Conservation (phyloP, 257 asterid genomes). For the Solanum pinnatisectum region DNA sequence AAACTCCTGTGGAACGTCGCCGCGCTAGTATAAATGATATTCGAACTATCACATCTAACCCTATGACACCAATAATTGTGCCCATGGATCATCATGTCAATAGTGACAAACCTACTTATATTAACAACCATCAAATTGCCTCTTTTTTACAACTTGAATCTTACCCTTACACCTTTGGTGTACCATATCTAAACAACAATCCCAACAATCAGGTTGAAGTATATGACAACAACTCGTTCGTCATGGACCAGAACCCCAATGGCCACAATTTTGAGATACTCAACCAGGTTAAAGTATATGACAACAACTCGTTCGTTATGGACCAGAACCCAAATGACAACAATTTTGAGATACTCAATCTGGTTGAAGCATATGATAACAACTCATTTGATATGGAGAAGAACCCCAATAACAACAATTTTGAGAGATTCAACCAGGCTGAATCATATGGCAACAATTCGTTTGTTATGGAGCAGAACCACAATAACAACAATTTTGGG, state of each 20-base stretch:
- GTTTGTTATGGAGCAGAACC: neutral
- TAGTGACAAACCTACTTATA: neutral
- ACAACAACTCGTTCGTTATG: neutral
- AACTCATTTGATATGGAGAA: no score
- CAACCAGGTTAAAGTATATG: neutral
- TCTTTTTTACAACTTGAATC: neutral
- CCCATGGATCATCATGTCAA: neutral
- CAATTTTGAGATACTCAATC: neutral
- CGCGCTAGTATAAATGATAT: constrained; percentile 43
- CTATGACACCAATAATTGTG: neutral
- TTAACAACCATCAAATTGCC: neutral
- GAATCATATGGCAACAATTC: neutral
- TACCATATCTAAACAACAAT: neutral
- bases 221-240: neutral
- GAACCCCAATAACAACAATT: neutral
- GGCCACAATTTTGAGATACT: neutral
- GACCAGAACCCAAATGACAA: neutral
- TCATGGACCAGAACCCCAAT: neutral
- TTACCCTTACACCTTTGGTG: neutral
- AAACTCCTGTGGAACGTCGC: constrained; percentile 16
- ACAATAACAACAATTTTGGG: neutral
- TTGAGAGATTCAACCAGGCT: neutral
- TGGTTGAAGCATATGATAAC: no score
- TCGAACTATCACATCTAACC: neutral
- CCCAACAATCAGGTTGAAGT: neutral